Conservation (phyloP, 2,329 filamentous ascomycete genomes). For the Basipetospora chlamydospora region DNA sequence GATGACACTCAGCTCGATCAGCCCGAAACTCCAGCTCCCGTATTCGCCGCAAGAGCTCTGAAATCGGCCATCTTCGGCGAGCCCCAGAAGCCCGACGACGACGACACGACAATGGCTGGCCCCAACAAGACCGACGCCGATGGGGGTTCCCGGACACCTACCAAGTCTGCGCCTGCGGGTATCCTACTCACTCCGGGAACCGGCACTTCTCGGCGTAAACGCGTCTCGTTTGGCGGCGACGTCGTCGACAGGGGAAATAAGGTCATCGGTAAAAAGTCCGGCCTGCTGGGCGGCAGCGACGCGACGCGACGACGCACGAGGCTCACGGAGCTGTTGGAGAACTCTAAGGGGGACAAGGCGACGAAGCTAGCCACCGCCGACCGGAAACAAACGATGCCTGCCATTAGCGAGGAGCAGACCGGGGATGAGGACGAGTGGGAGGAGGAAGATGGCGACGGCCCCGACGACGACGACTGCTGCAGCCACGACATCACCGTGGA, state of each 20-base stretch:
- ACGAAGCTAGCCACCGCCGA: conserved; percentile 2
- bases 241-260: conserved; percentile 28
- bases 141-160: conserved; percentile 26
- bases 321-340: conserved; percentile 31
- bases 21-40: conserved; percentile 50
- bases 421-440: conserved; percentile 35
- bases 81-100: conserved; percentile 26
- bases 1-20: conserved; percentile 34
- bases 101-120: conserved; percentile 14
- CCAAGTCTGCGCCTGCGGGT: conserved; percentile 37
- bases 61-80: conserved; percentile 51
- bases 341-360: conserved; percentile 18
- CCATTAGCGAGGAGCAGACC: conserved; percentile 10
- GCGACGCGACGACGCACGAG: conserved; percentile 19
- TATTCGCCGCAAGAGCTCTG: conserved; percentile 51
- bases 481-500: conserved; percentile 54
- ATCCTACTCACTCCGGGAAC: conserved; percentile 53
- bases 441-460: conserved; percentile 27
- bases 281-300: conserved; percentile 9
- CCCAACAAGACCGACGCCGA: conserved; percentile 8
- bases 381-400: conserved; percentile 8
- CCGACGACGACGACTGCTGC: conserved; percentile 22
- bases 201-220: conserved; percentile 43
- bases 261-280: conserved; percentile 6
- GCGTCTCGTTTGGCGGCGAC: conserved; percentile 49